phyloP scores from a whole-genome alignment of 1,284 basidiomycete genomes.

The Neonothopanus nambi region DNA sequence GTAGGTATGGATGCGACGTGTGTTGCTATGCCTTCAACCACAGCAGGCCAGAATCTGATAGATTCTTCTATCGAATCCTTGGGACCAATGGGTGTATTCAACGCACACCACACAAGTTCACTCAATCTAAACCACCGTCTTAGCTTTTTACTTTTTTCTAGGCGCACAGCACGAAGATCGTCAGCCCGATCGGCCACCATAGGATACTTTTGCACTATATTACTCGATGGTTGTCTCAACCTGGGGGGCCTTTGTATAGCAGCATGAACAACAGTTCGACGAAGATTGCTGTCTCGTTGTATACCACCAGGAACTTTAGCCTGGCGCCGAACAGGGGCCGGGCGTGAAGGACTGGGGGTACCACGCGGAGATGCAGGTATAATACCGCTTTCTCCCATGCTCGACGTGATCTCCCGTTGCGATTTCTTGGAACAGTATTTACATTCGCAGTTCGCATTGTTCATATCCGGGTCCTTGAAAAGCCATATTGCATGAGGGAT shows the following conservation, averaged over 20 bases:
- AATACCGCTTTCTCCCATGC: slow-evolving; percentile 47
- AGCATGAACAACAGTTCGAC: slow-evolving; percentile 46
- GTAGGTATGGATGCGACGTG: slow-evolving; percentile 29
- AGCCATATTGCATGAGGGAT: slow-evolving; percentile 82
- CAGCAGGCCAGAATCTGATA: slow-evolving; percentile 72
- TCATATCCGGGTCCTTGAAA: slow-evolving; percentile 53
- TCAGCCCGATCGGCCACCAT: slow-evolving; percentile 58
- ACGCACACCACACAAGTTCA: slow-evolving; percentile 73
- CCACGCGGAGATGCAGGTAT: slow-evolving; percentile 22
- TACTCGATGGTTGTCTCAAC: slow-evolving; percentile 32
- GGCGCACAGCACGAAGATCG: slow-evolving; percentile 56
- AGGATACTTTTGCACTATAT: slow-evolving; percentile 44
- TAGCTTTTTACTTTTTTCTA: slow-evolving; percentile 35
- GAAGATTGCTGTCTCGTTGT: slow-evolving; percentile 6
- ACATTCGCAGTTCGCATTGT: slow-evolving; percentile 61
- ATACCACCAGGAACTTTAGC: slow-evolving; percentile 10
- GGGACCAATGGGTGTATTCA: slow-evolving; percentile 52
- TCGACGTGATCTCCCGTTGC: slow-evolving; percentile 66
- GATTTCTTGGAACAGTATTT: slow-evolving; percentile 76
- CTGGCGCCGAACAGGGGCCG: not conserved
- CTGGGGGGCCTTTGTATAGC: slow-evolving; percentile 55
- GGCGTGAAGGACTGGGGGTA: not conserved
- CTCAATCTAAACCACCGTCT: slow-evolving; percentile 63
- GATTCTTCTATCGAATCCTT: slow-evolving; percentile 33
- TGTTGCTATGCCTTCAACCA: slow-evolving; percentile 51